phyloP scores from a whole-genome alignment of 2,329 filamentous ascomycete species.

The Leptodontidium sp. region DNA sequence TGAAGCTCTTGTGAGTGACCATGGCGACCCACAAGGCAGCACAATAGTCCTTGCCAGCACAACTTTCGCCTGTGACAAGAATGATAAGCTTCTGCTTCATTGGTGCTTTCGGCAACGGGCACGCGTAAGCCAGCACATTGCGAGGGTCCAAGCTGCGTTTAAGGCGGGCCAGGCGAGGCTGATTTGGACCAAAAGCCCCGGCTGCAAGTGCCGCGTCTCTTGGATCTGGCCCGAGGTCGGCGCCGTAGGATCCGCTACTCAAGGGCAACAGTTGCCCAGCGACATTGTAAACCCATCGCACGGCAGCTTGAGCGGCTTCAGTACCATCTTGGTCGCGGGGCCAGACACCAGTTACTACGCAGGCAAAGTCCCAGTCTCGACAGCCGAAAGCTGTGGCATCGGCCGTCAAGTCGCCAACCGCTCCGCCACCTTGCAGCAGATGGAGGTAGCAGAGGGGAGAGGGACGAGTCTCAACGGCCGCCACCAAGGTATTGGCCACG shows the following conservation, averaged over 20 bases:
- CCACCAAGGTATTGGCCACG: conserved; percentile 51
- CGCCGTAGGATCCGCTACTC: conserved; percentile 62
- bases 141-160: conserved; percentile 59
- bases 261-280: conserved; percentile 56
- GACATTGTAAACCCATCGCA: conserved; percentile 66
- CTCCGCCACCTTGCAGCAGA: conserved; percentile 65
- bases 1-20: conserved; percentile 48
- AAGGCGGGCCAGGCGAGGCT: conserved; percentile 56
- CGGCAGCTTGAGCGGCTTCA: conserved; percentile 48
- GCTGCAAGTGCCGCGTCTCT: conserved; percentile 60
- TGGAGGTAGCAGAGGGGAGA: conserved; percentile 63
- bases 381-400: conserved; percentile 66
- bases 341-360: conserved; percentile 70
- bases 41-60: conserved; percentile 68
- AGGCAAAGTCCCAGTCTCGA: conserved; percentile 70
- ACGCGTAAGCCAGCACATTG: conserved; percentile 63
- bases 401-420: conserved; percentile 52
- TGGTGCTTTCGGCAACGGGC: conserved; percentile 55
- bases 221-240: conserved; percentile 70
- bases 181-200: conserved; percentile 65
- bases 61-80: conserved; percentile 57
- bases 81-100: conserved; percentile 54
- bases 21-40: conserved; percentile 59
- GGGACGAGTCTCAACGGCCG: conserved; percentile 51
- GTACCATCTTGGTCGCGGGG: conserved; percentile 59